Evolutionary conservation across 805 yeast genomes (phyloP).

Genomic region (Wickerhamomyces silvicola): DNA sequence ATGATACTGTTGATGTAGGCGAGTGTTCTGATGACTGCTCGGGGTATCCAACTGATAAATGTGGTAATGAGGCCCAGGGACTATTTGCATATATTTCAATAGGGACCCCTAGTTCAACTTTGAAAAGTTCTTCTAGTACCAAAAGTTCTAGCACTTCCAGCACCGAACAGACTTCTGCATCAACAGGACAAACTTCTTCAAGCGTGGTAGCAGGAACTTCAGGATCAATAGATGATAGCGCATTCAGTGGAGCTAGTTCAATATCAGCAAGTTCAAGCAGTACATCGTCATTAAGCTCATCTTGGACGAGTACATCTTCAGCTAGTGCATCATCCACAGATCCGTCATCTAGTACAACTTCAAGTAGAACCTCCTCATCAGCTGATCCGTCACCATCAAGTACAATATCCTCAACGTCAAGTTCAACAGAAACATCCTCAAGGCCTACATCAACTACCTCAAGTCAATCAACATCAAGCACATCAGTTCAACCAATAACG

Average conservation of each 20-base stretch:
- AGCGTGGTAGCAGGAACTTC: too few relatives aligned
- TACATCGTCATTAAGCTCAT: too few relatives aligned
- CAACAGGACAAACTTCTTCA: too few relatives aligned
- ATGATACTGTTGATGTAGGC: conserved; percentile 26
- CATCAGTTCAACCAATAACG: conserved; percentile 18
- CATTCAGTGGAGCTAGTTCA: too few relatives aligned
- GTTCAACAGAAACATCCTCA: conserved; percentile 7
- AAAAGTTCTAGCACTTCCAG: not conserved
- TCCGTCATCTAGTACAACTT: not conserved
- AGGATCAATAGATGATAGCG: too few relatives aligned
- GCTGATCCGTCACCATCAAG: not conserved
- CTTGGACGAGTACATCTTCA: not conserved
- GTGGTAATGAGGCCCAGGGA: conserved; percentile 36
- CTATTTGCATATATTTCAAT: conserved; percentile 48
- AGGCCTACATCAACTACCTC: conserved; percentile 14
- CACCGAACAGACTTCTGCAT: too few relatives aligned
- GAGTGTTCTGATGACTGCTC: conserved; percentile 35
- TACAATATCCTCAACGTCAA: conserved; percentile 2
- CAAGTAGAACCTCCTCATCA: not conserved
- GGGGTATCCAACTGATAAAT: conserved; percentile 36
- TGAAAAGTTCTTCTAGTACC: not conserved
- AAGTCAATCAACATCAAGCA: conserved; percentile 9
- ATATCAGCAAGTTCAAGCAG: too few relatives aligned
- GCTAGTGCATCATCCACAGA: conserved; percentile 2
- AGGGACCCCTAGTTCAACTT: conserved; percentile 17